phyloP scores from a whole-genome alignment of 1,139 yeast genomes.

The Hansenula lynferdii region DNA sequence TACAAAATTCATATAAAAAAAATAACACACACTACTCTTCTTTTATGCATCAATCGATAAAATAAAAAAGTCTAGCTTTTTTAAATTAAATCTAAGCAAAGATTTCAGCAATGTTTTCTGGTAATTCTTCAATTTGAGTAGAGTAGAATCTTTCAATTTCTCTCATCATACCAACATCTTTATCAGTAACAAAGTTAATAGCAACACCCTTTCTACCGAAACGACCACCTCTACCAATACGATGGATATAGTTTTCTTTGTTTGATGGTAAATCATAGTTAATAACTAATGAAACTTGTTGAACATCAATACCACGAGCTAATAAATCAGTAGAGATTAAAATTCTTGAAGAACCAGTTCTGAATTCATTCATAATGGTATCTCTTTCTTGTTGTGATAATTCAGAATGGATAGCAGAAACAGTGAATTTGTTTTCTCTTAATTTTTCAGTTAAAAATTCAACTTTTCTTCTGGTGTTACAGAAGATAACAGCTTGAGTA shows the following conservation, averaged over 20 bases:
- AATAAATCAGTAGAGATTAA: conserved; percentile 95
- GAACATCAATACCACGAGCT: conserved; percentile 99
- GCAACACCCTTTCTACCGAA: conserved; percentile 99
- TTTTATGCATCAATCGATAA: too few species aligned
- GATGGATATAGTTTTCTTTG: conserved; percentile 98
- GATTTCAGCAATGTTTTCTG: conserved; percentile 85
- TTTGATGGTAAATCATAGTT: conserved; percentile 97
- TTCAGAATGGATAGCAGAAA: conserved; percentile 96
- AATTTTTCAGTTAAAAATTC: conserved; percentile 88
- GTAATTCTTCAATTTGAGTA: conserved; percentile 98
- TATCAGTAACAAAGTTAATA: conserved; percentile 91
- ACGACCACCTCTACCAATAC: conserved; percentile 99
- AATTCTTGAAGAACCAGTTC: conserved; percentile 97
- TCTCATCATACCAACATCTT: conserved; percentile 91
- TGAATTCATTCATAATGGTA: conserved; percentile 96
- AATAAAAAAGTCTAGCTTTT: background rate
- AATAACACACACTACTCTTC: too few species aligned
- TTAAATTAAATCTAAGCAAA: conserved; percentile 38
- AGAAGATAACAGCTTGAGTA: conserved; percentile 98
- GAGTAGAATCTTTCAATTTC: conserved; percentile 98
- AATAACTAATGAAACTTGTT: conserved; percentile 96
- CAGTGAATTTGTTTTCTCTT: conserved; percentile 86
- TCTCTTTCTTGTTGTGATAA: conserved; percentile 97
- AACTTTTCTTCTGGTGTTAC: conserved; percentile 98
- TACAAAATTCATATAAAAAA: too few species aligned